A percentile compares a stretch with the other conserved stretches of the same genome.
phyloP scores from a whole-genome alignment of 805 yeast species.

The Wickerhamiella parazyma region DNA sequence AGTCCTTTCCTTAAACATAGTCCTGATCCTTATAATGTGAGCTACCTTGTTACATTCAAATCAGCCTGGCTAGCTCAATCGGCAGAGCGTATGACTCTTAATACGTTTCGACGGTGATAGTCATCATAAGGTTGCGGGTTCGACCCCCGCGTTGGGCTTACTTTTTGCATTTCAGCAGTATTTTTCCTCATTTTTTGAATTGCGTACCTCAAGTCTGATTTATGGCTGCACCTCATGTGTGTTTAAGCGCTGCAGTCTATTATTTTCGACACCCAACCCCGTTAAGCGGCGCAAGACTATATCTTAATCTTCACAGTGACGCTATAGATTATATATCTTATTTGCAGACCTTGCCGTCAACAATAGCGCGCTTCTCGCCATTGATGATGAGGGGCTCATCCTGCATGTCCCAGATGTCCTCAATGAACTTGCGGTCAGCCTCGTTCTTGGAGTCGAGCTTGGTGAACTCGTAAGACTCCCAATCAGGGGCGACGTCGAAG shows the following conservation, averaged over 20 bases:
- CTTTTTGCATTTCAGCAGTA: slow-evolving; percentile 3
- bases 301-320: background rate
- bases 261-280: no score
- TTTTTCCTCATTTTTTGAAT: background rate
- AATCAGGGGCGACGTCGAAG: slow-evolving; percentile 97
- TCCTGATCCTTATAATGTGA: no score
- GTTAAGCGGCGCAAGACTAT: background rate
- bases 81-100: slow-evolving; percentile 24
- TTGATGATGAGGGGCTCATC: slow-evolving; percentile 76
- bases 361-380: slow-evolving; percentile 77
- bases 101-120: slow-evolving; percentile 14
- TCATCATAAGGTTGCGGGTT: slow-evolving; percentile 24
- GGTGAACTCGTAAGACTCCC: slow-evolving; percentile 83
- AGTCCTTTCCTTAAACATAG: no score
- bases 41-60: no score
- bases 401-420: slow-evolving; percentile 90
- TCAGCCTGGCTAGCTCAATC: slow-evolving; percentile 22
- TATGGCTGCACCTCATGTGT: no score
- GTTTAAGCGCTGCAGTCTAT: no score
- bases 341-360: slow-evolving; percentile 96
- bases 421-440: slow-evolving; percentile 65
- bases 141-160: slow-evolving; percentile 23
- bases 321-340: slow-evolving; percentile 26
- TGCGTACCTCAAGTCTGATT: no score
- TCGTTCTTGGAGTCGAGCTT: slow-evolving; percentile 68